Conservation (phyloP, 495 filamentous ascomycete species). For the Entonaema liquescens region DNA sequence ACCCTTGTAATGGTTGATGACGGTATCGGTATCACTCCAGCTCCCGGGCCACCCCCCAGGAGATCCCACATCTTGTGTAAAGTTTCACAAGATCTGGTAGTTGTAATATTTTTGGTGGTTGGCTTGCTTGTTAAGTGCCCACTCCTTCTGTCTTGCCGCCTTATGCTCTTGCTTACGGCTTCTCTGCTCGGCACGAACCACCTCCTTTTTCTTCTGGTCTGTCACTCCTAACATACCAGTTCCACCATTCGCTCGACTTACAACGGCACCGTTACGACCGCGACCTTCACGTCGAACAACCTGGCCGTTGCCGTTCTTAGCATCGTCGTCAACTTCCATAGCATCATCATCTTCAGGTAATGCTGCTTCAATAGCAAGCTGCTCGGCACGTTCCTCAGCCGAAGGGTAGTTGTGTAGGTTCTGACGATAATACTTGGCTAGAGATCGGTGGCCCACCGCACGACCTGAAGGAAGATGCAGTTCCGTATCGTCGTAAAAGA, state of each 20-base stretch:
- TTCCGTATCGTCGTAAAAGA: slow-evolving; percentile 90
- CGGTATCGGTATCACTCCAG: not conserved
- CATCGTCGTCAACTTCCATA: slow-evolving; percentile 42
- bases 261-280: slow-evolving; percentile 61
- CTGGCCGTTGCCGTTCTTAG: slow-evolving; percentile 41
- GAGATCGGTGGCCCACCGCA: slow-evolving; percentile 88
- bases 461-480: slow-evolving; percentile 91
- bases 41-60: not conserved
- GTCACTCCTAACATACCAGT: slow-evolving; percentile 78
- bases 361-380: slow-evolving; percentile 62
- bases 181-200: slow-evolving; percentile 69
- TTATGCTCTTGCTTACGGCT: slow-evolving; percentile 69
- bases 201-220: slow-evolving; percentile 73
- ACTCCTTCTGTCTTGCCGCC: slow-evolving; percentile 43
- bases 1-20: slow-evolving; percentile 6
- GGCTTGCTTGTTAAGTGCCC: slow-evolving; percentile 41
- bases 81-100: slow-evolving; percentile 42
- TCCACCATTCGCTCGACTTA: slow-evolving; percentile 70
- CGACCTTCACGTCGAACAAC: slow-evolving; percentile 57
- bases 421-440: slow-evolving; percentile 88
- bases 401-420: slow-evolving; percentile 86
- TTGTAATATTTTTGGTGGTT: slow-evolving; percentile 48
- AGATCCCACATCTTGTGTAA: slow-evolving; percentile 2
- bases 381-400: slow-evolving; percentile 69
- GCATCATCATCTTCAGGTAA: slow-evolving; percentile 46